Base-by-base conservation (phyloP, 371 early-diverging fungal species). In the Thermomucor indicae-seudaticae region DNA sequence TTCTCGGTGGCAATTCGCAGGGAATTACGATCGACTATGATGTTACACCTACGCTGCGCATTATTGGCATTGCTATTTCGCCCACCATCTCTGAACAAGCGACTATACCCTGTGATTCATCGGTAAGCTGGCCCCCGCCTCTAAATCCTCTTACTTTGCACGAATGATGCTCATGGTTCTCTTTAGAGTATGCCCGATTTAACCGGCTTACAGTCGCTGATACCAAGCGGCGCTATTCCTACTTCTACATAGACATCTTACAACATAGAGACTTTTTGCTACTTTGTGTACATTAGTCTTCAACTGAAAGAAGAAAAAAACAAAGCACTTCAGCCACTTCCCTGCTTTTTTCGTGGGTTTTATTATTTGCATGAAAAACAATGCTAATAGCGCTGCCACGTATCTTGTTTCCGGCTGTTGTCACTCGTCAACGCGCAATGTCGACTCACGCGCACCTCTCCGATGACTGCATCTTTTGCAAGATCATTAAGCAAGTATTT, bases 381-480 rank as follows among this genome's bases (percentile, higher is more conserved):
- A n/a, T n/a, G n/a, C n/a, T n/a, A n/a, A n/a, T n/a, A n/a, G n/a
- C n/a, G n/a, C n/a, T n/a, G n/a, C n/a, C 37, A 19, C 37, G 37
- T 11, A 37, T 37, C 19, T 10, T 37, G 37, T 16, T 19, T 16
- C 37, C 37, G 14, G 37, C 37, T 37, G 16, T 37, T 37, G 14
- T 37, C 3, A 16, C 16, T 32, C 7, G 32, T 19, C 14, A 37
- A 47, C 53, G 47, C n/a, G 47, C 53, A 7, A 53, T 46, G 53
- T 45, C 53, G 7, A 46, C 53, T 12, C 30, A 35, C 30, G 22
- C 53, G 22, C 74, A 76, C 42, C 57, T 76, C n/a, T 45, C 48
- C 34, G 73, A 60, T 35, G 60, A 67, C 51, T 96, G 96, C 77
- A 64, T 94, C 60, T 96, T 96, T 64, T 96, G 96, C 81, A 91